Evolutionary conservation across 352 stramenopile species (phyloP).

Genomic region (Phytopythium vexans): DNA sequence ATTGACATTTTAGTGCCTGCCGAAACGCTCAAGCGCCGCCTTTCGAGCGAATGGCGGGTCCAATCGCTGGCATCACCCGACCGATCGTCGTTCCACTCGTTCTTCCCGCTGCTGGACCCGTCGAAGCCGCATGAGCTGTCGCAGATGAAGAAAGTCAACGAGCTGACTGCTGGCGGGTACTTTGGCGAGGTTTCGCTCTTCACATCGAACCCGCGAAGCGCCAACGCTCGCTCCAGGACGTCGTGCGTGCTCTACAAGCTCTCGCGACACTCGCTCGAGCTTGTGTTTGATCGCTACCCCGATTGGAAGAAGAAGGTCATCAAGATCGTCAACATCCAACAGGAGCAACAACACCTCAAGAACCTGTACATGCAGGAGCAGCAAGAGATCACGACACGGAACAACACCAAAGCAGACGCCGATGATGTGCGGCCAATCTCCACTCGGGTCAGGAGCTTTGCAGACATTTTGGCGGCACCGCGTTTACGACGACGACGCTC

Average conservation of each 20-base stretch:
- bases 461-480: neutral
- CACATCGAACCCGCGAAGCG: constrained; percentile 39
- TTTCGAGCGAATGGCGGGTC: constrained; percentile 26
- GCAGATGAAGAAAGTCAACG: constrained; percentile 53
- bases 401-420: neutral
- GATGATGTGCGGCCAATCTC: neutral
- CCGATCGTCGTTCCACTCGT: constrained; percentile 15
- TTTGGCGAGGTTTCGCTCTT: constrained; percentile 63
- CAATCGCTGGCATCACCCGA: constrained; percentile 7
- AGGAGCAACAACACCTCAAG: constrained; percentile 43
- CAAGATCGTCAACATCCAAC: constrained; percentile 51
- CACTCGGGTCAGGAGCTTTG: constrained; percentile 4
- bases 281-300: constrained; percentile 61
- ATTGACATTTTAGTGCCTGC: constrained; percentile 43
- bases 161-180: constrained; percentile 45
- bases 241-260: constrained; percentile 60
- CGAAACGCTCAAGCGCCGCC: constrained; percentile 19
- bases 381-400: constrained; percentile 22
- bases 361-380: constrained; percentile 66
- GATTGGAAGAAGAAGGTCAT: constrained; percentile 63
- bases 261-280: constrained; percentile 39
- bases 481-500: neutral
- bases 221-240: constrained; percentile 40
- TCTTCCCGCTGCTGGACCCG: constrained; percentile 14
- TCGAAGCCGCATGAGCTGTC: constrained; percentile 20